Evolutionary conservation across 331 rosid genomes (phyloP), one percentile per base, ranked within the genome.

Genomic region (Malus hybrid): DNA sequence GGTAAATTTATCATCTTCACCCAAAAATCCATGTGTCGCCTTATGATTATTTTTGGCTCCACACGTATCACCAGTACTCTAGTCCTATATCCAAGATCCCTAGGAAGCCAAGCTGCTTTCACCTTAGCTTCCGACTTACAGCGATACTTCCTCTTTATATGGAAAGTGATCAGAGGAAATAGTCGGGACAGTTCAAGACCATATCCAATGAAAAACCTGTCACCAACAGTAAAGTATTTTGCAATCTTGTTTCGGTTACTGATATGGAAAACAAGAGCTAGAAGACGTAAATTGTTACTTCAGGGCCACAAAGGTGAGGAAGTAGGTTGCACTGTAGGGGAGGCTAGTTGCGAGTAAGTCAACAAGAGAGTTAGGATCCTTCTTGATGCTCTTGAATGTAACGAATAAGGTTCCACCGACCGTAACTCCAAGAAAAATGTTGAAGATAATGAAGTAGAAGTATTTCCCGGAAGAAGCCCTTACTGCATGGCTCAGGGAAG

Each of bases 401-500:
- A 3, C 6, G 82, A 86, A 92, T 89, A 95, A 79, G 57, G 99
- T 79, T 72, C 90, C 97, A 70, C 90, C 83, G 28, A 95, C 7
- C 5, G 99, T 90, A 72, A 95, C 86, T 70, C 97, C 96, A 74
- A 92, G 78, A 80, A 95, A 95, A 62, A 90, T 93, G 70, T 95
- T 90, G 71, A 95, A 82, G 79, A 92, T 89, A 0, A 67, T 70
- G 85, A 95, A 95, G 81, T 95, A 95, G 76, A 81, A 95, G 70
- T 95, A 95, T 72, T 95, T 95, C 74, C 97, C 97, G 39, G 97
- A 87, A 76, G 99, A 84, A 80, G 99, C 97, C 73, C 97, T 85
- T 60, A 85, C 9, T 20, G 85, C 93, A 34, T 94, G 99, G 82
- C 99, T 90, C 81, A 73, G 70, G 4, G 92, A 85, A 65, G 97